A percentile compares a stretch with the other conserved stretches of the same genome.
phyloP scores from a whole-genome alignment of 768 basidiomycete genomes.

The Cubamyces sp. region DNA sequence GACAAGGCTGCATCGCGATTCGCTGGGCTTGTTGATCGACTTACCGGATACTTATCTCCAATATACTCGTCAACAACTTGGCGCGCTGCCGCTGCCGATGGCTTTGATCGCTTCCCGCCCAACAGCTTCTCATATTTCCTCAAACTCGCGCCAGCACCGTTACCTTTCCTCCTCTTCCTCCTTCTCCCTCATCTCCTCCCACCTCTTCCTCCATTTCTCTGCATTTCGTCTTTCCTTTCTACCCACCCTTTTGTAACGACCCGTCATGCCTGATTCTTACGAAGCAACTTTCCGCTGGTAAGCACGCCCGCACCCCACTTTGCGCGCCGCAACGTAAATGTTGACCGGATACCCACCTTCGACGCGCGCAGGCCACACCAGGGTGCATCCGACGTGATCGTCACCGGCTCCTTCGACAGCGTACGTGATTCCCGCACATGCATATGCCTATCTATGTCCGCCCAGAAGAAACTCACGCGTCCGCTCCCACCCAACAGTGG shows the following conservation, averaged over 20 bases:
- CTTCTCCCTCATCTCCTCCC: slow-evolving; percentile 3
- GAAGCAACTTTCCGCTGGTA: slow-evolving; percentile 29
- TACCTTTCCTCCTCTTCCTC: slow-evolving; percentile 7
- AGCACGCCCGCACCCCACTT: slow-evolving; percentile 2
- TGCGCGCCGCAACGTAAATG: slow-evolving; percentile 6
- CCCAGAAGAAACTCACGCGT: slow-evolving; percentile 15
- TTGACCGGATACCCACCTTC: background rate
- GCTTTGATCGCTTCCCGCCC: slow-evolving; percentile 13
- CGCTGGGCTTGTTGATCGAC: background rate
- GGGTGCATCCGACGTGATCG: slow-evolving; percentile 60
- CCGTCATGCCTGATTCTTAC: slow-evolving; percentile 33
- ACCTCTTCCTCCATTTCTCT: slow-evolving; percentile 8
- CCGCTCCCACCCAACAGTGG: slow-evolving; percentile 50
- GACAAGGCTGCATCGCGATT: background rate
- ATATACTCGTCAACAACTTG: too few species aligned
- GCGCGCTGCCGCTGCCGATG: slow-evolving; percentile 15
- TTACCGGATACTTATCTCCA: background rate
- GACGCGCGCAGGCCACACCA: slow-evolving; percentile 56
- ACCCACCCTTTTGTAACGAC: slow-evolving; percentile 19
- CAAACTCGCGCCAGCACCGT: slow-evolving; percentile 16
- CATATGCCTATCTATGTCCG: slow-evolving; percentile 2
- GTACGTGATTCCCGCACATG: slow-evolving; percentile 39
- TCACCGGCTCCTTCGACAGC: slow-evolving; percentile 80
- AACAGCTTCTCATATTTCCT: background rate
- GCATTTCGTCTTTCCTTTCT: slow-evolving; percentile 16